Base-by-base conservation (phyloP, 2,329 filamentous ascomycete species). In the Tolypocladium tropicale region DNA sequence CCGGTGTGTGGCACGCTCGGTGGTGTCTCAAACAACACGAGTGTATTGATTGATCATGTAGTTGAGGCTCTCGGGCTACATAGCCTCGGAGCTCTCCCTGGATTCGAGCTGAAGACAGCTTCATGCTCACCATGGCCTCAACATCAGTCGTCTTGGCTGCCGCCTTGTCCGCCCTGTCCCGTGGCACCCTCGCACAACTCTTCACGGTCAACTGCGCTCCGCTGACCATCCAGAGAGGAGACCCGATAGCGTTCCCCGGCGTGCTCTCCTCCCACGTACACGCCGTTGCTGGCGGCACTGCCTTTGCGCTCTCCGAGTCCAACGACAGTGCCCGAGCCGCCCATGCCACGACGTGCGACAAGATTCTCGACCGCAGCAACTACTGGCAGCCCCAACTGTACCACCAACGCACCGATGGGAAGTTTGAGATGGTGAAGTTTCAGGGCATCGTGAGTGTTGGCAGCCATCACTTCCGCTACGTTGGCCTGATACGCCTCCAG, bases 321-420 rank as follows among this genome's bases (percentile, higher is more conserved):
- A 84, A 79, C 63, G 71, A 74, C 10, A 70, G 76, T 37, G 78
- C 80, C n/a, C 71, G 74, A 56, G 67, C 67, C 28, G 79, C 81
- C 2, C 76, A 76, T 12, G 89, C 86, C 68, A 85, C 85, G 2
- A 84, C 85, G 4, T 88, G 85, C 68, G 75, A 76, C 36, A 83
- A 85, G 55, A 74, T 76, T 32, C 72, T 81, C 59, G 85, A 88
- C 66, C 71, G 80, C 56, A 85, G 80, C 55, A 86, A 82, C 64
- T 89, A 89, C 71, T 89, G 86, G 85, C 81, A 81, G 18, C 85
- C 85, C 0, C 75, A 76, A 58, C 70, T 88, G 1, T 72, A 70
- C 60, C 74, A 74, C 56, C 69, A 78, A 57, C 75, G 78, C 49
- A 64, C 76, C 48, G 79, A 84, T 63, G 83, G 83, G 14, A 79